These are phyloP conservation scores for Pisolithus orientalis DNA, from an alignment of 768 basidiomycete genomes.

Conservation along the genomic window DNA sequence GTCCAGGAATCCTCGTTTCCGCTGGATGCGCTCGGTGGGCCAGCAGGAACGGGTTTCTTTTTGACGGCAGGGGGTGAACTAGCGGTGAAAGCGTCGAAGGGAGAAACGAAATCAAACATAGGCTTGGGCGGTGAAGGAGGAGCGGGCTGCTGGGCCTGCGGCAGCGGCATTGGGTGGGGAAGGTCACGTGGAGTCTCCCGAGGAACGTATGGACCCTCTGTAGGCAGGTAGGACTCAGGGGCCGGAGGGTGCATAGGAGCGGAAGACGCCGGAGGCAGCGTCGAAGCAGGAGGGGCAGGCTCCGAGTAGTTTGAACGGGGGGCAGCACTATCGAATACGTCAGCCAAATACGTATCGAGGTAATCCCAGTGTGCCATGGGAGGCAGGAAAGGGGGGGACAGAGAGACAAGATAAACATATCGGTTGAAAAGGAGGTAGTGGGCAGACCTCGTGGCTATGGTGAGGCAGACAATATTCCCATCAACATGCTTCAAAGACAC, in stretches of 20 bases:
- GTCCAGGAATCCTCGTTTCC: constrained; percentile 60
- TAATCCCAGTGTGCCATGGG: constrained; percentile 30
- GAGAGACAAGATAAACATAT: constrained; percentile 8
- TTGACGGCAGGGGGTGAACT: constrained; percentile 38
- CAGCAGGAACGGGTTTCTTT: constrained; percentile 63
- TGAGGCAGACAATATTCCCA: constrained; percentile 17
- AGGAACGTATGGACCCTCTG: constrained; percentile 26
- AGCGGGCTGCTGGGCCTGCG: constrained; percentile 35
- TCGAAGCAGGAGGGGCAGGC: constrained; percentile 33
- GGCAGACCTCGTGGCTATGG: constrained; percentile 22
- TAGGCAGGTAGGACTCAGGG: constrained; percentile 31
- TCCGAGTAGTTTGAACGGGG: constrained; percentile 49
- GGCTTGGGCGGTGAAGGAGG: constrained; percentile 71
- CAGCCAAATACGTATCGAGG: constrained; percentile 25
- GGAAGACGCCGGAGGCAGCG: constrained; percentile 32
- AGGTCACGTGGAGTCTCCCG: constrained; percentile 24
- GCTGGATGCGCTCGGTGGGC: constrained; percentile 33
- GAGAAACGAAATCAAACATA: constrained; percentile 81
- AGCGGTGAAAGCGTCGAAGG: constrained; percentile 72
- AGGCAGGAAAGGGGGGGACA: constrained; percentile 15
- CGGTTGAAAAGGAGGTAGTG: constrained; percentile 16
- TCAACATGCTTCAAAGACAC: constrained; percentile 6
- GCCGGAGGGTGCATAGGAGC: constrained; percentile 36
- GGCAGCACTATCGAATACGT: constrained; percentile 32
- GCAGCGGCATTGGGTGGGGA: constrained; percentile 16